Conservation (phyloP, 2,329 filamentous ascomycete species). For the Hypomyces perniciosus region DNA sequence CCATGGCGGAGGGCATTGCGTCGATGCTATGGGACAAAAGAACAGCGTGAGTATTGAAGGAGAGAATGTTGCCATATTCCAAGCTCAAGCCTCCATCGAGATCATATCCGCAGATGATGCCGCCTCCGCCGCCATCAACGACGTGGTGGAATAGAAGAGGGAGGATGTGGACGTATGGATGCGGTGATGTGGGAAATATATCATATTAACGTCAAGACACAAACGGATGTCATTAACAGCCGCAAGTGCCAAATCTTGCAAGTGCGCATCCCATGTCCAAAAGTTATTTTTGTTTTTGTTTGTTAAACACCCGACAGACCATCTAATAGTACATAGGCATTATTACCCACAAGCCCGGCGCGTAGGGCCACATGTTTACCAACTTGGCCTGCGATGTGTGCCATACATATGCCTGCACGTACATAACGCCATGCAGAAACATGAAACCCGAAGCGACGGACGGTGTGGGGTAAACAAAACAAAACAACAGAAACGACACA, state of each 20-base stretch:
- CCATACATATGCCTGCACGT: not conserved
- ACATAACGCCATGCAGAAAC: not conserved
- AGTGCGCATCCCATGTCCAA: not conserved
- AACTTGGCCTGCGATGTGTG: not conserved
- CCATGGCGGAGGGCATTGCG: constrained; percentile 25
- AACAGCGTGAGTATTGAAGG: not conserved
- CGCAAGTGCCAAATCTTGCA: not conserved
- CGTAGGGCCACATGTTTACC: not conserved
- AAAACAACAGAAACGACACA: too few relatives aligned
- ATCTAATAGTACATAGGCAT: too few relatives aligned
- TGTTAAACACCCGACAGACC: not conserved
- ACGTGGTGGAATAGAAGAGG: constrained; percentile 2
- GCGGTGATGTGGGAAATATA: not conserved
- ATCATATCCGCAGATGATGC: not conserved
- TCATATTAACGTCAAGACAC: not conserved
- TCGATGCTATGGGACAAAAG: not conserved
- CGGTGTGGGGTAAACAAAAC: too few relatives aligned
- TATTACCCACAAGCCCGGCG: too few relatives aligned
- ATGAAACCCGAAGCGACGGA: not conserved
- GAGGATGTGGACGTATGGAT: not conserved
- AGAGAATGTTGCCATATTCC: constrained; percentile 4
- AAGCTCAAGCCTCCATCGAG: not conserved
- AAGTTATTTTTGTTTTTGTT: not conserved
- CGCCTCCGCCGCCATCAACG: constrained; percentile 12
- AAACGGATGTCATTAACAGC: not conserved